Evolutionary conservation across 2,329 filamentous ascomycete species (phyloP), one percentile per base, ranked within the genome.

Genomic region (Colletotrichum cordylinicola): DNA sequence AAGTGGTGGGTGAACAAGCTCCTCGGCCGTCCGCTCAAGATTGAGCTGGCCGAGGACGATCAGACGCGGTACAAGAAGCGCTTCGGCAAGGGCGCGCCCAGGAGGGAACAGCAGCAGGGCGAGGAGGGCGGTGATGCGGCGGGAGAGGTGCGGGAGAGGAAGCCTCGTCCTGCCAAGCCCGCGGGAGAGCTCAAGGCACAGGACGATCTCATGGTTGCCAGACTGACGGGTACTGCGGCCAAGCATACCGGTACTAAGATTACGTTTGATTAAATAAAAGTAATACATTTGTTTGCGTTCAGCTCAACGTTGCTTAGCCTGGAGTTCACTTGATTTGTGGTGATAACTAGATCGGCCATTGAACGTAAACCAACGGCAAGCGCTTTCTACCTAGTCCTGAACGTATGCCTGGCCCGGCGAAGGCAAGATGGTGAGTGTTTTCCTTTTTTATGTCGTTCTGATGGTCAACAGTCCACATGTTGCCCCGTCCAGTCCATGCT

Each of bases 11-110:
- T 98, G 78, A 98, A 98, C 86, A 91, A 93, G 80, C 90, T 98
- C 72, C 88, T 94, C 67, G 96, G 96, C 33, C 91, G 97, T 35
- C 90, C 93, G 78, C 89, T 99, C 79, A 95, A 96, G 83, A 93
- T 97, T 83, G 96, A 99, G 84, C 96, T 96, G 81, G 97, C 97
- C 24, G 97, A 99, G 86, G 97, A 98, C 84, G 92, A 96, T 74
- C 93, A 95, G 79, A 92, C 92, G 39, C 89, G 97, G 74, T 99
- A 99, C 85, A 96, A 96, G 88, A 99, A 98, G 89, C 92, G 97
- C 2, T 98, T 94, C 82, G 94, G 95, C 78, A 96, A 96, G 84
- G 93, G 93, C 55, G 90, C 89, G 37, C 88, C 87, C 24, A 86
- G 85, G 77, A 84, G 64, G 48, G 84, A 79, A 78, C 71, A 66